Percentiles rank a stretch among this genome's conserved stretches.
Evolutionary conservation across 306 rosid species (phyloP).

Genomic region (Cucumis hystrix): DNA sequence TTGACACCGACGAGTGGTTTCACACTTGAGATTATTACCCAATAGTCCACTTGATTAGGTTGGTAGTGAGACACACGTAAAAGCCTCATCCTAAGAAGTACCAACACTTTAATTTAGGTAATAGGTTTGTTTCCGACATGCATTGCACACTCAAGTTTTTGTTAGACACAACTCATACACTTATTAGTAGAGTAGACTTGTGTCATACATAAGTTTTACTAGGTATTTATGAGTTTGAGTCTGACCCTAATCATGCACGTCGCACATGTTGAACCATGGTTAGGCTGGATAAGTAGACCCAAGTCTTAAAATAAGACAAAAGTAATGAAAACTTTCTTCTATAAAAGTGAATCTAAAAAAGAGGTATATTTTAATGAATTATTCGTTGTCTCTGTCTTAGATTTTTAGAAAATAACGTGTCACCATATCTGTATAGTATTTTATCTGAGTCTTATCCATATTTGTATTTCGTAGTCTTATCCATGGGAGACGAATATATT

Average conservation of each 20-base stretch:
- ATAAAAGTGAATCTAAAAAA: not conserved
- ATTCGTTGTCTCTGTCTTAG: not conserved
- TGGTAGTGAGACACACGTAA: not conserved
- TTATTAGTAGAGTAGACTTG: no score
- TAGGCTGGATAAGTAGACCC: not conserved
- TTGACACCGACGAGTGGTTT: not conserved
- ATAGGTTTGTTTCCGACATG: not conserved
- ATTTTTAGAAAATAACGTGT: not conserved
- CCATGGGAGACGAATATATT: not conserved
- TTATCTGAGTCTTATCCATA: not conserved
- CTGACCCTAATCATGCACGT: not conserved
- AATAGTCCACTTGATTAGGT: not conserved
- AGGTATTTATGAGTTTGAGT: not conserved
- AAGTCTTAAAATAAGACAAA: not conserved
- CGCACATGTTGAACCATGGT: not conserved
- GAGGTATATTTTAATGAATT: not conserved
- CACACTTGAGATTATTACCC: not conserved
- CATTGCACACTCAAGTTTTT: not conserved
- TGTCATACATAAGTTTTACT: not conserved
- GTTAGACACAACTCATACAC: not conserved
- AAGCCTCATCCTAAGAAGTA: not conserved
- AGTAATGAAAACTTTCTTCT: not conserved
- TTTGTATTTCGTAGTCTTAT: not conserved
- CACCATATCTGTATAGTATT: not conserved
- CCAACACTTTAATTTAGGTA: not conserved